Evolutionary conservation across 2,329 filamentous ascomycete species (phyloP).

Genomic region (Geosmithia putterillii): DNA sequence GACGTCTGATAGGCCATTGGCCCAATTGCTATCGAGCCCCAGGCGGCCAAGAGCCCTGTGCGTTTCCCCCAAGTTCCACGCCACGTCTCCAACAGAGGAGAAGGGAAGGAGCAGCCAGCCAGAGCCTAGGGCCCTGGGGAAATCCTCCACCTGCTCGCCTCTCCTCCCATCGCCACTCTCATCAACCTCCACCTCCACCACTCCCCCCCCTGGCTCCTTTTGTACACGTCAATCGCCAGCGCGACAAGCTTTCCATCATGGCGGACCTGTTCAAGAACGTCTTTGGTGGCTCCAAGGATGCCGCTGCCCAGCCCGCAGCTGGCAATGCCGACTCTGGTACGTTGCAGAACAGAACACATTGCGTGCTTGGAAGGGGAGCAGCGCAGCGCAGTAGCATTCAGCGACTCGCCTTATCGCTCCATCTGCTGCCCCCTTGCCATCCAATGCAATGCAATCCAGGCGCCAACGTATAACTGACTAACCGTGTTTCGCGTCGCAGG

Average conservation of each 20-base stretch:
- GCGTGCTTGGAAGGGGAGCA: too few relatives aligned
- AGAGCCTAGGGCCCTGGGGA: not conserved
- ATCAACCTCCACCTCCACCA: slow-evolving; percentile 1
- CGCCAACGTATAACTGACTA: not conserved
- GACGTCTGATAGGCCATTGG: too few relatives aligned
- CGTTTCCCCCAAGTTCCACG: not conserved
- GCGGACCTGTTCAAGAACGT: slow-evolving; percentile 53
- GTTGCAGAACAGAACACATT: too few relatives aligned
- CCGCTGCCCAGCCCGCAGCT: slow-evolving; percentile 24
- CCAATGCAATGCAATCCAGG: not conserved
- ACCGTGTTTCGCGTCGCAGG: slow-evolving; percentile 35
- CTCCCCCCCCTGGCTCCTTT: slow-evolving; percentile 3
- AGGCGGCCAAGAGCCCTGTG: not conserved
- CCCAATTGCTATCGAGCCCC: too few relatives aligned
- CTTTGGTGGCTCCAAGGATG: slow-evolving; percentile 53
- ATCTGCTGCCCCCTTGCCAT: not conserved
- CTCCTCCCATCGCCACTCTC: not conserved
- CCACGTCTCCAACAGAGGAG: not conserved
- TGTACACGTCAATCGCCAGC: slow-evolving; percentile 4
- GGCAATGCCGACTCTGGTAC: slow-evolving; percentile 53
- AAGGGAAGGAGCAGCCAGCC: too few relatives aligned
- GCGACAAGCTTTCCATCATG: slow-evolving; percentile 23
- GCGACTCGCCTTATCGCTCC: not conserved
- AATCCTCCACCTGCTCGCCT: not conserved
- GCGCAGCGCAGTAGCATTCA: too few relatives aligned